Base-by-base conservation (phyloP, 495 filamentous ascomycete genomes). In the Daldinia childiae region DNA sequence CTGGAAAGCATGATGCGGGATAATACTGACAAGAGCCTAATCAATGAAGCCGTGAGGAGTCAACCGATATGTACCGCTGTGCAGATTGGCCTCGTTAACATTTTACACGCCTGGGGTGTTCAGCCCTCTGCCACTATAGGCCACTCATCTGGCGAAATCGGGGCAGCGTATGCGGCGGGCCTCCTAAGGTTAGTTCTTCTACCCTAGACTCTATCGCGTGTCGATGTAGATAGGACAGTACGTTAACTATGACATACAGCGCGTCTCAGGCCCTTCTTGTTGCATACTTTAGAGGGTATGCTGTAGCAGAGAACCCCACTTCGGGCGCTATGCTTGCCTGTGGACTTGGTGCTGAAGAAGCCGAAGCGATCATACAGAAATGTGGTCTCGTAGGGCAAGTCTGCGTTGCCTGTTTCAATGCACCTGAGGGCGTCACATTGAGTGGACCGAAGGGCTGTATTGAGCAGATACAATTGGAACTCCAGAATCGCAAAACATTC, bases 101-200 rank as follows among this genome's bases (percentile, higher is more conserved):
- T 48, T 48, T 12, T 48, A 3, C 43, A 24, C 4, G 7, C 43
- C n/a, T 48, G 43, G 43, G 43, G 17, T 48, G 43, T 48, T 0
- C 60, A 51, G 0, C 85, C 87, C 0, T 61, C 74, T 2, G 79
- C 80, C 27, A 84, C 87, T 0, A 78, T 88, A 0, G 89, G 89
- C 1, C 88, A 91, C 69, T 90, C 88, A 0, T 87, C 84, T 66
- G 89, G 89, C 11, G 89, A 91, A 68, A 90, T 90, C 61, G 84
- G 78, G 34, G 86, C 85, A 4, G 84, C 85, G 0, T 86, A 85
- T 65, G 78, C 82, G 1, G 76, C 78, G 1, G 83, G 84, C 0
- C 73, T 80, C 14, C 41, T 87, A 27, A 54, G 50, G 50, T 54
- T 29, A 15, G 50, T 54, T 17, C 50, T 54, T n/a, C 24, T 54